Percentiles rank a stretch among this genome's conserved stretches.
Evolutionary conservation across 2,329 filamentous ascomycete genomes (phyloP).

Genomic region (Fusarium austroafricanum): DNA sequence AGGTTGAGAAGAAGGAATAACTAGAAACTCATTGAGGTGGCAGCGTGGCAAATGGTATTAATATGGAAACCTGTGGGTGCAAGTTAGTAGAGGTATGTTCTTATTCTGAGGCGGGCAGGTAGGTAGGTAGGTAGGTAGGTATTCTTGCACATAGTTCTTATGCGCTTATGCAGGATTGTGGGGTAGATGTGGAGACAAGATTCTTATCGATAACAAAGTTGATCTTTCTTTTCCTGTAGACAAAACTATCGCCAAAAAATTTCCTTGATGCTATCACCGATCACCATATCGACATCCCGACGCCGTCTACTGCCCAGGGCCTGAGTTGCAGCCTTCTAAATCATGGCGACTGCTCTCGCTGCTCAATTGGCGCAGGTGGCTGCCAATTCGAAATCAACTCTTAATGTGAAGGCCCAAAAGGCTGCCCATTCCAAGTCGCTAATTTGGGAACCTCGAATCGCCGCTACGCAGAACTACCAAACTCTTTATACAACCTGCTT

Average conservation of each 20-base stretch:
- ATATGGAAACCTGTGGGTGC: too few relatives aligned
- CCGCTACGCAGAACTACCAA: constrained; percentile 89
- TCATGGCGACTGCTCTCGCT: constrained; percentile 87
- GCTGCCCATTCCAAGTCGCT: constrained; percentile 92
- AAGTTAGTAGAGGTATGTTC: too few relatives aligned
- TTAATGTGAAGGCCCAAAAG: constrained; percentile 94
- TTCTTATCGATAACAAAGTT: constrained; percentile 51
- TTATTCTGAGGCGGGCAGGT: too few relatives aligned
- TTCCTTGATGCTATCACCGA: constrained; percentile 41
- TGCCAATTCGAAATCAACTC: constrained; percentile 86
- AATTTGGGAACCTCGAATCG: constrained; percentile 88
- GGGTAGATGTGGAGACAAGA: not conserved
- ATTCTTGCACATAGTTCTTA: too few relatives aligned
- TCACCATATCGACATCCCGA: constrained; percentile 34
- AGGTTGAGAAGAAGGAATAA: too few relatives aligned
- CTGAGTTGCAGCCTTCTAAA: constrained; percentile 42
- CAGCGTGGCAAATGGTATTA: too few relatives aligned
- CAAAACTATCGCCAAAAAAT: constrained; percentile 45
- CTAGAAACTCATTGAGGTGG: not conserved
- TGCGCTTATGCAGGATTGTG: not conserved
- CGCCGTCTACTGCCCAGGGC: constrained; percentile 42
- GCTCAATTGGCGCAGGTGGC: constrained; percentile 95
- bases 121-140: too few relatives aligned
- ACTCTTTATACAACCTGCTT: constrained; percentile 87
- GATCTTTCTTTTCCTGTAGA: constrained; percentile 33